Evolutionary conservation across 2,329 filamentous ascomycete species (phyloP).

Genomic region (Nannizzia gypsea): DNA sequence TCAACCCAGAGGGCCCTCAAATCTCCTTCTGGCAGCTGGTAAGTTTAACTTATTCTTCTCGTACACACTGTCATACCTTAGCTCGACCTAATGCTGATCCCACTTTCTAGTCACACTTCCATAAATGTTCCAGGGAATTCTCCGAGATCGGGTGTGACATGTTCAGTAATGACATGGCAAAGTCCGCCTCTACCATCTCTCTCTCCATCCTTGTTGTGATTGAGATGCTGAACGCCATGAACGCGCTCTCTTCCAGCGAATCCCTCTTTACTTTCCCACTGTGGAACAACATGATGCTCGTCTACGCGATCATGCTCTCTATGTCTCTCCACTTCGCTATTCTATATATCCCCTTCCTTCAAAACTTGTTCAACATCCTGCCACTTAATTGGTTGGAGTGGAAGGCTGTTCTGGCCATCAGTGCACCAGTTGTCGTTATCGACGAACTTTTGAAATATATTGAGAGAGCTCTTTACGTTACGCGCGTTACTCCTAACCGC

Average conservation of each 20-base stretch:
- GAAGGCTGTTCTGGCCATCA: slow-evolving; percentile 81
- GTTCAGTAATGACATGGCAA: slow-evolving; percentile 75
- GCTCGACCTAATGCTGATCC: neutral
- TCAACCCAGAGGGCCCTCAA: slow-evolving; percentile 76
- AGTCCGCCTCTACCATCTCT: slow-evolving; percentile 84
- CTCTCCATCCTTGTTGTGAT: slow-evolving; percentile 88
- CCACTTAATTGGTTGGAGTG: slow-evolving; percentile 79
- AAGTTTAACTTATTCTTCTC: slow-evolving; percentile 21
- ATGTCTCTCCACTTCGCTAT: slow-evolving; percentile 94
- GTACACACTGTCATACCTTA: slow-evolving; percentile 5
- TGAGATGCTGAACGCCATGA: slow-evolving; percentile 99
- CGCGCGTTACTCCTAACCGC: slow-evolving; percentile 13
- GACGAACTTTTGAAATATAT: slow-evolving; percentile 73
- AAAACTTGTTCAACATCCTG: slow-evolving; percentile 79
- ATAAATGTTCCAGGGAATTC: slow-evolving; percentile 77
- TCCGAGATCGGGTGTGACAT: slow-evolving; percentile 84
- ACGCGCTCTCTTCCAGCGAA: slow-evolving; percentile 89
- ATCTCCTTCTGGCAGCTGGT: slow-evolving; percentile 79
- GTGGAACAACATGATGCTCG: slow-evolving; percentile 98
- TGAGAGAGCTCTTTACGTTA: slow-evolving; percentile 54
- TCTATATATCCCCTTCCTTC: slow-evolving; percentile 81
- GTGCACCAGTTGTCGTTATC: slow-evolving; percentile 80
- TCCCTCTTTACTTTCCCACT: slow-evolving; percentile 83
- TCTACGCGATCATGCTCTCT: slow-evolving; percentile 83
- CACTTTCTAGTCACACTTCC: slow-evolving; percentile 59